phyloP scores from a whole-genome alignment of 2,329 filamentous ascomycete genomes.

The Onygena corvina region DNA sequence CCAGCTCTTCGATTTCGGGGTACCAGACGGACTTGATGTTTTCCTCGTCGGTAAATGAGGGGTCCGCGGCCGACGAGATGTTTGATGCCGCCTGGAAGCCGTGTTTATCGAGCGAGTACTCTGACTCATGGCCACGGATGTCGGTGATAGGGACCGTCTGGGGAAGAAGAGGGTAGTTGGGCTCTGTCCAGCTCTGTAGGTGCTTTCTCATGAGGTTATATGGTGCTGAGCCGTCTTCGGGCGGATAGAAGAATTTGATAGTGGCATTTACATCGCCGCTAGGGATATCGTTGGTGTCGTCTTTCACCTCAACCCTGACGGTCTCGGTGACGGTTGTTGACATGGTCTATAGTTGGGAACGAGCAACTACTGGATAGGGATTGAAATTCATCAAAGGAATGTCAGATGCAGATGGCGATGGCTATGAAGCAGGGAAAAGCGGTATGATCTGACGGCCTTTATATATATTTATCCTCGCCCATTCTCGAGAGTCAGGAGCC shows the following conservation, averaged over 20 bases:
- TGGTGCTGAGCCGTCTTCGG: constrained; percentile 47
- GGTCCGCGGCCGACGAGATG: constrained; percentile 44
- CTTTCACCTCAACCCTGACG: constrained; percentile 18
- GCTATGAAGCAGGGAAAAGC: neutral
- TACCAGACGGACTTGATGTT: constrained; percentile 66
- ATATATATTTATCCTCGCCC: too few species aligned
- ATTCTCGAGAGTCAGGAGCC: too few species aligned
- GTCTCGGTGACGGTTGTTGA: constrained; percentile 19
- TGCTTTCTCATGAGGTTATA: constrained; percentile 57
- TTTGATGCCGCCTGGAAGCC: constrained; percentile 57
- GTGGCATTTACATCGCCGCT: constrained; percentile 50
- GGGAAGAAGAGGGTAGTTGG: constrained; percentile 48
- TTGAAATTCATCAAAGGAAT: neutral
- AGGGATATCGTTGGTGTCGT: constrained; percentile 33
- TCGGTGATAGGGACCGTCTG: constrained; percentile 54
- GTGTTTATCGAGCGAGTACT: constrained; percentile 58
- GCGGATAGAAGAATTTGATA: constrained; percentile 55
- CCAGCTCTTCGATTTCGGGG: constrained; percentile 63
- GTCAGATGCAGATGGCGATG: neutral
- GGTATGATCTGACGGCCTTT: neutral
- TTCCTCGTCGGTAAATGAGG: constrained; percentile 55
- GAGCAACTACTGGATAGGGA: too few species aligned
- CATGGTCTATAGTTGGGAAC: neutral
- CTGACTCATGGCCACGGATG: constrained; percentile 56
- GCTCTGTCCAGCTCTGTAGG: constrained; percentile 48